Evolutionary conservation across 2,329 filamentous ascomycete genomes (phyloP).

Genomic region (Fusarium setosum): DNA sequence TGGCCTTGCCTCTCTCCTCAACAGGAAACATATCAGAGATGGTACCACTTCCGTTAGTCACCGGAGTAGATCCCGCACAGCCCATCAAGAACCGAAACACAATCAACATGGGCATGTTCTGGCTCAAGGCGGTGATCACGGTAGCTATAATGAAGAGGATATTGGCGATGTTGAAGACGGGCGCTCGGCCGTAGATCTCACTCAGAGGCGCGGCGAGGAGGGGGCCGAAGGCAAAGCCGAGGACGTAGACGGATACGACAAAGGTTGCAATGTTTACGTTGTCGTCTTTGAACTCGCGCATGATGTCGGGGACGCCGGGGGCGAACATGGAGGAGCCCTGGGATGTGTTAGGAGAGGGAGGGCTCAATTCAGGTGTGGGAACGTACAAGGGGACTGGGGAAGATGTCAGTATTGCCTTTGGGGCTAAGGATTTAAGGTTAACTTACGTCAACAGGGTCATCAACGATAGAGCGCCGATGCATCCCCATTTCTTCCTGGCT

Average conservation of each 20-base stretch:
- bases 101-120: constrained; percentile 72
- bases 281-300: constrained; percentile 55
- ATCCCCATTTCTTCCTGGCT: constrained; percentile 53
- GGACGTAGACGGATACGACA: constrained; percentile 58
- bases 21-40: constrained; percentile 72
- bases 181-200: constrained; percentile 69
- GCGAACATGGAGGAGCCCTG: constrained; percentile 47
- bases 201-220: constrained; percentile 72
- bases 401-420: constrained; percentile 2
- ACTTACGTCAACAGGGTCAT: constrained; percentile 44
- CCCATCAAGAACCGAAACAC: constrained; percentile 71
- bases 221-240: constrained; percentile 68
- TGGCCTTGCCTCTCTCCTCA: constrained; percentile 69
- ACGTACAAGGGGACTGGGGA: constrained; percentile 38
- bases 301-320: constrained; percentile 57
- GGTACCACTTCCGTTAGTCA: constrained; percentile 76
- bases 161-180: constrained; percentile 50
- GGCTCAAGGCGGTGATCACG: constrained; percentile 56
- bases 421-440: background rate
- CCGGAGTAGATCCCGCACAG: constrained; percentile 69
- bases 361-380: fast-evolving
- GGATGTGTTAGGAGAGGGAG: background rate
- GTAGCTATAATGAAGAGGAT: constrained; percentile 68
- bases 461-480: constrained; percentile 48
- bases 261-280: constrained; percentile 54